Evolutionary conservation across 345 rosid genomes (phyloP), one percentile per base, ranked within the genome.

Genomic region (Corchorus capsularis): DNA sequence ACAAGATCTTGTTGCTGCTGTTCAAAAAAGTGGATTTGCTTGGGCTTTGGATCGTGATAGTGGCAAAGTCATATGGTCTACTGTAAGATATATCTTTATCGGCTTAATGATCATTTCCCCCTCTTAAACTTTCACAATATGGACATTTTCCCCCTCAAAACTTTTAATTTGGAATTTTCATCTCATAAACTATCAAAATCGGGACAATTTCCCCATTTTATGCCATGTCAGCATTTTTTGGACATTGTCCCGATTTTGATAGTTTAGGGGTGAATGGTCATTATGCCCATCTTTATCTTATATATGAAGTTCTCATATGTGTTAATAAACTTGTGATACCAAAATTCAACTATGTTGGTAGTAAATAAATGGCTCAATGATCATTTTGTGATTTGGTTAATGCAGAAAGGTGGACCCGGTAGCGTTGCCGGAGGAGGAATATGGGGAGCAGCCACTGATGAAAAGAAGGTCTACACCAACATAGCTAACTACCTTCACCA

Each of bases 21-120:
- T 82, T 32, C 89, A 84, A 34, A 86, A 88, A 75, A 88, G 84
- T 43, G 89, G 89, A 10, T 81, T 83, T 39, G 86, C 87, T 20
- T 85, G 83, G 89, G 87, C 87, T 61, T 64, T 88, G 7, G 87
- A 86, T 32, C 81, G 89, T 5, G 79, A 85, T 22, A 76, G 57
- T 20, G 85, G 89, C 14, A 63, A 16, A 34, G 75, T 86, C 6
- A 68, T 86, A 4, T 83, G 91, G 91, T 82, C 56, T 8, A 84
- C 71, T 15, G 89, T 84, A 72, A 75, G 83, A 71, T 46, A 12
- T 8, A 47, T 16, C 27, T 27, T 27, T 27, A 27, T 37, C 2
- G 37, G 17, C 17, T 15, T 50, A 49, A 1, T 3, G 13, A 49
- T 3, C 53, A 49, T 3, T 11, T 49, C 0, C 2, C 13, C 27